These are phyloP conservation scores for Syzygium syzygioides DNA, from an alignment of 441 rosid species.

Conservation along the genomic window DNA sequence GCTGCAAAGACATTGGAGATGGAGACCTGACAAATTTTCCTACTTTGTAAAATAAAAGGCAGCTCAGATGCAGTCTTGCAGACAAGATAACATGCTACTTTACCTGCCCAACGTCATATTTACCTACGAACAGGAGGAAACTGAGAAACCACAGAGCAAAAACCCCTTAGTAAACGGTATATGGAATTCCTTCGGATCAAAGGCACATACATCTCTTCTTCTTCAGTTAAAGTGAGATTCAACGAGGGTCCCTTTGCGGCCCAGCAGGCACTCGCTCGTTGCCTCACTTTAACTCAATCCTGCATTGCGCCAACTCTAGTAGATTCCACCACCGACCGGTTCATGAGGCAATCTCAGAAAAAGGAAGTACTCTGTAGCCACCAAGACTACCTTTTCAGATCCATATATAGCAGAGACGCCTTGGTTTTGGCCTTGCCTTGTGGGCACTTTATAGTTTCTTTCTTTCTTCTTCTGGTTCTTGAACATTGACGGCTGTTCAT, in stretches of 20 bases:
- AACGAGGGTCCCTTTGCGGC: background rate
- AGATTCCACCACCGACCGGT: background rate
- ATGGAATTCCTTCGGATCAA: background rate
- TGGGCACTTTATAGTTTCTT: background rate
- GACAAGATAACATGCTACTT: background rate
- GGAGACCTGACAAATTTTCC: background rate
- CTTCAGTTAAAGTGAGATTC: background rate
- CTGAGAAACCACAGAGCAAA: background rate
- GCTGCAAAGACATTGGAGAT: background rate
- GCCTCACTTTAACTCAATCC: background rate
- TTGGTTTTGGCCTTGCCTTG: background rate
- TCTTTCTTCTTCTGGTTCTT: background rate
- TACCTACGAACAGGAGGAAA: background rate
- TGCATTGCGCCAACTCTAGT: background rate
- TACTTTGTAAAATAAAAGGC: background rate
- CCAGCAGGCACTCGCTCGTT: background rate
- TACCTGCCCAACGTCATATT: background rate
- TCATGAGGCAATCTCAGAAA: background rate
- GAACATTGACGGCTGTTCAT: background rate
- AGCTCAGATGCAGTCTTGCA: background rate
- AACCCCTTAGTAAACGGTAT: background rate
- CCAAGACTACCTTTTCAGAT: background rate
- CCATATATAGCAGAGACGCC: background rate
- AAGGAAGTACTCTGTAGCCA: background rate
- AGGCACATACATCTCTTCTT: background rate